A percentile compares a stretch with the other conserved stretches of the same genome.
Evolutionary conservation across 179 eudicot species (phyloP).

Genomic region (Silene vulgaris): DNA sequence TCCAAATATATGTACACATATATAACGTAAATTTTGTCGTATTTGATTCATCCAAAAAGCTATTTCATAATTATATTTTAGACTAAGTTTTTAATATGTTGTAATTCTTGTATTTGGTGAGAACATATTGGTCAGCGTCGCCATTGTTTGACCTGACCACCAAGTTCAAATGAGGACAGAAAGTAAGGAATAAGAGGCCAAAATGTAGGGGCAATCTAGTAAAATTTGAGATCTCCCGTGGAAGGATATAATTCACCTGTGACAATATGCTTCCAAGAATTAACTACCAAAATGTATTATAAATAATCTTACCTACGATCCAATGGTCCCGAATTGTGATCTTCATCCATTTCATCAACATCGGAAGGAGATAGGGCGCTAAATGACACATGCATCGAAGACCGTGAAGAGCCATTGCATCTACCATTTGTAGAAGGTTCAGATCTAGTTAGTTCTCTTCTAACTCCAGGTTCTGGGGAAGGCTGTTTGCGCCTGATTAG

Average conservation of each 20-base stretch:
- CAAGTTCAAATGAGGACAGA: no score
- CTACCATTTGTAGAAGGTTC: slow-evolving; percentile 57
- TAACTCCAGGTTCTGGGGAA: slow-evolving; percentile 53
- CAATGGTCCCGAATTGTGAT: slow-evolving; percentile 38
- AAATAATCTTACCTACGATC: slow-evolving; percentile 56
- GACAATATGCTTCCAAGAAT: background rate
- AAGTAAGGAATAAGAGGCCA: no score
- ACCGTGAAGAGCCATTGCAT: slow-evolving; percentile 46
- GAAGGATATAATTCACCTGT: background rate
- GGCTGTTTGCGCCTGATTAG: slow-evolving; percentile 50
- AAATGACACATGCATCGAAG: slow-evolving; percentile 40
- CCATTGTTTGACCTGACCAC: no score
- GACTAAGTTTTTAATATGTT: no score
- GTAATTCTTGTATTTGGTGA: no score
- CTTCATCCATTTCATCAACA: slow-evolving; percentile 55
- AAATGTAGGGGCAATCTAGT: no score
- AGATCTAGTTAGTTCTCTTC: slow-evolving; percentile 42
- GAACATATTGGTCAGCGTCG: no score
- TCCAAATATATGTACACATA: no score
- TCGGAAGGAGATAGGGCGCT: slow-evolving; percentile 52
- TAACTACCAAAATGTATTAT: background rate
- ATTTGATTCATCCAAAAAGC: no score
- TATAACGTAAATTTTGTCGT: no score
- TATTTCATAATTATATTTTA: no score
- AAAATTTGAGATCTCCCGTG: no score